Evolutionary conservation across 1,284 basidiomycete species (phyloP).

Genomic region (Macrocystidia cucumis): DNA sequence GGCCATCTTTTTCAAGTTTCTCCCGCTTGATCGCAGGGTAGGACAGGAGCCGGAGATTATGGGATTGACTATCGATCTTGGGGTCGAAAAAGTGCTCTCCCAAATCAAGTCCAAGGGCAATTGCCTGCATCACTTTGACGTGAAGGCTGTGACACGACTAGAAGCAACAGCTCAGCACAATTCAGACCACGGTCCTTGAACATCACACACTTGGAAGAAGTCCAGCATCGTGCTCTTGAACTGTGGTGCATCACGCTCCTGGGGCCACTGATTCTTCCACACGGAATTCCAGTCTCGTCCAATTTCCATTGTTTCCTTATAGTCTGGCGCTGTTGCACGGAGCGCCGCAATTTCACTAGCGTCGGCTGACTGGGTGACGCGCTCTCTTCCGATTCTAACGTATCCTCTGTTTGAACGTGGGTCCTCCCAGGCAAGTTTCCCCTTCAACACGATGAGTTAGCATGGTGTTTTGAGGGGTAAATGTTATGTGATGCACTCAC

Average conservation of each 20-base stretch:
- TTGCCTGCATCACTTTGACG: conserved; percentile 67
- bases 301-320: conserved; percentile 83
- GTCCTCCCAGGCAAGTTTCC: conserved; percentile 67
- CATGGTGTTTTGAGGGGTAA: not conserved
- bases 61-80: conserved; percentile 67
- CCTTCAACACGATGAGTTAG: conserved; percentile 21
- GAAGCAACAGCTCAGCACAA: conserved; percentile 4
- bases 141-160: conserved; percentile 74
- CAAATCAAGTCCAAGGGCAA: conserved; percentile 72
- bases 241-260: conserved; percentile 48
- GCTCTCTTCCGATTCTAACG: conserved; percentile 72
- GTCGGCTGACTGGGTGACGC: conserved; percentile 68
- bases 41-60: conserved; percentile 69
- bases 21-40: conserved; percentile 65
- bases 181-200: not conserved
- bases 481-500: conserved; percentile 19
- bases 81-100: conserved; percentile 68
- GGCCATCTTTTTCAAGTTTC: conserved; percentile 54
- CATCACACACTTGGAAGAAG: conserved; percentile 53
- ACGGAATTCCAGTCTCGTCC: conserved; percentile 70
- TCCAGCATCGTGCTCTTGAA: conserved; percentile 69
- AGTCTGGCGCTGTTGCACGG: conserved; percentile 67
- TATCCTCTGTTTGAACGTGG: conserved; percentile 81
- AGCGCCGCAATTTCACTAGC: conserved; percentile 68
- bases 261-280: conserved; percentile 78